Base-by-base conservation (phyloP, 1,139 yeast genomes). In the Candida freyschussii region DNA sequence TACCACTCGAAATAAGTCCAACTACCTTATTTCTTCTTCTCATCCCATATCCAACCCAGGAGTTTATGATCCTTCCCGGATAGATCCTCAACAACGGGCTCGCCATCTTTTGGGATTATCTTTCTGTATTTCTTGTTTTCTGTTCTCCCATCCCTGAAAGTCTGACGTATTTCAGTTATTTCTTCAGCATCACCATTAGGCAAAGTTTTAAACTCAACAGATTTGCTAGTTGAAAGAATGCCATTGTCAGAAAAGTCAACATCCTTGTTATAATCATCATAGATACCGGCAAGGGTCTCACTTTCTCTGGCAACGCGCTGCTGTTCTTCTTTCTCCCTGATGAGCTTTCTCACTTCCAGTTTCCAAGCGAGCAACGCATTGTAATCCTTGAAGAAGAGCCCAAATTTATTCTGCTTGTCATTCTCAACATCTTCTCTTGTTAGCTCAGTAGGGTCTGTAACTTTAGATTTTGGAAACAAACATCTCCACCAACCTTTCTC, bases 401-500 rank as follows among this genome's bases (percentile, higher is more conserved):
- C 74, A 21, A 54, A 48, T 26, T 56, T 53, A 43, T 68, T 63
- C 3, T 47, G 43, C 1, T 30, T 24, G 40, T 67, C 74, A 9
- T 43, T 39, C 31, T 59, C 62, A 3, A 69, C 63, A 32, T 65
- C 69, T 40, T 79, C 86, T 42, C 67, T 74, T 25, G 78, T 67
- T 43, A 78, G 47, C 13, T 69, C 65, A 17, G 46, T 44, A 15
- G 48, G 38, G 6, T 39, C 39, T 9, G 34, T 33, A 13, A 42
- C 22, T 15, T 34, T 25, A 13, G 68, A 55, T 38, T 68, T 67
- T 18, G 95, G 95, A 59, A 87, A 82, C 34, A 87, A 62, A 58
- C 96, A 87, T 50, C 87, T 70, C 96, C 96, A 87, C 56, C 76
- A 71, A 0, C 96, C 96, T 27, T 69, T 63, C 13, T 74, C 61